A percentile compares a stretch with the other conserved stretches of the same genome.
These are phyloP conservation scores for Lipomyces yamadae DNA, from an alignment of 805 yeast species.

Conservation along the genomic window DNA sequence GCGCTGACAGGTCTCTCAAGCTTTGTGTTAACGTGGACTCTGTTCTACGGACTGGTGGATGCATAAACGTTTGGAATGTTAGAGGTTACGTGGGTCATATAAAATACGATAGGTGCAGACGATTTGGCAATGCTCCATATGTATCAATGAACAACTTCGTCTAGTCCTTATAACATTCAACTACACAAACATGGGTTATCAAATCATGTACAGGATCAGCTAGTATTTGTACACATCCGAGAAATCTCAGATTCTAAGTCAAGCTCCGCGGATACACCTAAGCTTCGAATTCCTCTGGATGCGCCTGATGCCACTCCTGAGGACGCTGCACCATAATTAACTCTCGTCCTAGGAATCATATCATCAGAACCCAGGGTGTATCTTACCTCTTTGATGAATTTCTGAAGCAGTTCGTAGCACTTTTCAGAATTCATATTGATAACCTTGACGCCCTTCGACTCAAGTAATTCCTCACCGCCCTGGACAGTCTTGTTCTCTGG, in stretches of 20 bases:
- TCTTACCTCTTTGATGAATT: constrained; percentile 66
- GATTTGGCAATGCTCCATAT: too few relatives aligned
- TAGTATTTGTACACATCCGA: too few relatives aligned
- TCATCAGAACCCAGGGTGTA: not conserved
- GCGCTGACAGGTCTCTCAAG: constrained; percentile 57
- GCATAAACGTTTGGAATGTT: constrained; percentile 14
- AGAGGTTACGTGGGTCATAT: too few relatives aligned
- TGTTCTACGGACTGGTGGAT: constrained; percentile 44
- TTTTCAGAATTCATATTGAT: constrained; percentile 44
- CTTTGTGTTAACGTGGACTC: constrained; percentile 63
- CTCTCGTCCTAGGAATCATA: not conserved
- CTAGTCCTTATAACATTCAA: not conserved
- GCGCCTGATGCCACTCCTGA: constrained; percentile 38
- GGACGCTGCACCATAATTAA: constrained; percentile 22
- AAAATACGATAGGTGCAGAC: too few relatives aligned
- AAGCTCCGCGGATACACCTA: not conserved
- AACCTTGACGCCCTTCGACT: constrained; percentile 62
- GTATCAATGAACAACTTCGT: too few relatives aligned
- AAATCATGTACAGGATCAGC: not conserved
- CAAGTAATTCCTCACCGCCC: constrained; percentile 82
- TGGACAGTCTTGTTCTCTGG: constrained; percentile 76
- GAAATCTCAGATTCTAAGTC: not conserved
- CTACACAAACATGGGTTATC: not conserved
- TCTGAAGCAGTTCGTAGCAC: constrained; percentile 66
- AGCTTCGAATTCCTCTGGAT: constrained; percentile 37